Evolutionary conservation across 2,329 filamentous ascomycete genomes (phyloP), one percentile per base, ranked within the genome.

Genomic region (Exophiala mesophila): DNA sequence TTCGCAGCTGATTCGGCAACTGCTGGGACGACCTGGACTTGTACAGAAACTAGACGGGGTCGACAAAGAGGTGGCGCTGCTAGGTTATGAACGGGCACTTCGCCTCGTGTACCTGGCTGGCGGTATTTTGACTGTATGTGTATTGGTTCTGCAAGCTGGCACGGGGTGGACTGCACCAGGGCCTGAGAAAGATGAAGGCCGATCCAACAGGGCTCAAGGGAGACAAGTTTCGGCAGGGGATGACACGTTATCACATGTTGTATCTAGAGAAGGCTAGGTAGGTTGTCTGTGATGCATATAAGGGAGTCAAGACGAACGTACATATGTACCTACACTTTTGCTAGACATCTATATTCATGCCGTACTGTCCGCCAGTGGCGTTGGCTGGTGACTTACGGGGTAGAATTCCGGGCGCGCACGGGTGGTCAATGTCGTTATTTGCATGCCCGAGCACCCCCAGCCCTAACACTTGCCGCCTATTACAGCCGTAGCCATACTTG

Each of bases 1-100:
- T 28, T 65, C 61, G 2, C 63, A 70, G 1, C 59, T 83, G 13
- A 66, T 80, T 2, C 64, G 73, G n/a, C 67, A 66, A 37, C 59
- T 82, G 9, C 55, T 81, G 7, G 79, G 78, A 0, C 78, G 74
- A 51, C 79, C 79, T 2, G 76, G 71, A 1, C 57, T 78, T 10
- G 77, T 80, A 1, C 59, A 63, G 20, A 57, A 55, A 8, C 52
- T 82, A 31, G 50, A 63, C 0, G 77, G 76, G 0, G 54, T 61
- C 5, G 74, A 79, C 47, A 68, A 61, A 29, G 59, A 64, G 6
- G 62, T 80, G 18, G 78, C 78, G 0, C 57, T 78, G 1, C 45
- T 60, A 9, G 71, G 71, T 1, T 83, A 82, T 55, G 67, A 73
- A 40, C 63, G 66, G n/a, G 76, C 72, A 0, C 53, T 81, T 15